These are phyloP conservation scores for Mycocentrospora acerina DNA, from an alignment of 2,329 filamentous ascomycete genomes.

Conservation along the genomic window DNA sequence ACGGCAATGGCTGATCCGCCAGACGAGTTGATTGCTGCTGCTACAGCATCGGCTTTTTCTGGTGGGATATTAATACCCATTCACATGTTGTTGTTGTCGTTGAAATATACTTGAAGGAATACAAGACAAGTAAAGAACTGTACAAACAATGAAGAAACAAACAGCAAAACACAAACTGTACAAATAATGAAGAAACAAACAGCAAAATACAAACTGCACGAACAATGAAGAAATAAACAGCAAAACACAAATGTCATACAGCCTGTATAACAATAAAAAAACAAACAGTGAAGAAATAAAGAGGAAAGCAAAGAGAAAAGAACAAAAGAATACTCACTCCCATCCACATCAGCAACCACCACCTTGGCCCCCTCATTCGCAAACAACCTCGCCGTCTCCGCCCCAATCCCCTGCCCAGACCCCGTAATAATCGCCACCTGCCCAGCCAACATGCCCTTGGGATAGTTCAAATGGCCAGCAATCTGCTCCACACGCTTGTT, in stretches of 20 bases:
- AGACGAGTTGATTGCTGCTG: slow-evolving; percentile 66
- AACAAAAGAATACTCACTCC: too few species aligned
- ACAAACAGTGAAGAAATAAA: too few species aligned
- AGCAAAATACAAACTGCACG: too few species aligned
- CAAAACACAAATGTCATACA: too few species aligned
- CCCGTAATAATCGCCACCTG: slow-evolving; percentile 89
- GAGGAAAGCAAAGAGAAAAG: not conserved
- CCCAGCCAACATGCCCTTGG: slow-evolving; percentile 73
- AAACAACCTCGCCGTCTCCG: slow-evolving; percentile 78
- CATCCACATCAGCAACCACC: slow-evolving; percentile 80
- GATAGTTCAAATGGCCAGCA: slow-evolving; percentile 77
- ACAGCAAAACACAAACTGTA: too few species aligned
- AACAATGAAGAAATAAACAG: too few species aligned
- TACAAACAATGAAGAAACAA: too few species aligned
- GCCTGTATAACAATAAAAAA: too few species aligned
- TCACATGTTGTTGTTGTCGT: not conserved
- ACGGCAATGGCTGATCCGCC: slow-evolving; percentile 72
- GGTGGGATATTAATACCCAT: slow-evolving; percentile 13
- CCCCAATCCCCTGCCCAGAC: slow-evolving; percentile 83
- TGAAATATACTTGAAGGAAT: not conserved
- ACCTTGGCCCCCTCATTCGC: slow-evolving; percentile 87
- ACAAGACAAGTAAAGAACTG: too few species aligned
- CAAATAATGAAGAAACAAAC: too few species aligned
- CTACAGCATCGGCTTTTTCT: slow-evolving; percentile 71
- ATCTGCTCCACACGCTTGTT: slow-evolving; percentile 66